A percentile compares a stretch with the other conserved stretches of the same genome.
These are phyloP conservation scores for Pseudofabraea citricarpa DNA, from an alignment of 2,329 filamentous ascomycete species.

Conservation along the genomic window DNA sequence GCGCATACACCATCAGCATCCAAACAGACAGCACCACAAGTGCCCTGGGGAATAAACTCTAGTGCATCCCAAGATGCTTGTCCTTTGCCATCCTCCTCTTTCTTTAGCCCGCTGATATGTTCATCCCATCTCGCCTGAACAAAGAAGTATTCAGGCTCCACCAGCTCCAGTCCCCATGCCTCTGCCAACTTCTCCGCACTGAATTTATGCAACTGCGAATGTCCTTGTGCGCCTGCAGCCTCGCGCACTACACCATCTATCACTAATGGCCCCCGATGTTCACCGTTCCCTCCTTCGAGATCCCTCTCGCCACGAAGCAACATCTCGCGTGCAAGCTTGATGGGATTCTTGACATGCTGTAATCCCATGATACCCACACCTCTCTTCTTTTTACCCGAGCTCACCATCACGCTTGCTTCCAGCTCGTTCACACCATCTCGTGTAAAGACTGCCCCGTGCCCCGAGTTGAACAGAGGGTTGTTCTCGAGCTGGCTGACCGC, in stretches of 20 bases:
- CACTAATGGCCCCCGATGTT: conserved; percentile 25
- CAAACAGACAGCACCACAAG: conserved; percentile 76
- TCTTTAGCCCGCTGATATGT: conserved; percentile 54
- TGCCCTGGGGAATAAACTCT: conserved; percentile 76
- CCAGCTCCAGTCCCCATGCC: conserved; percentile 65
- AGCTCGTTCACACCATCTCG: conserved; percentile 78
- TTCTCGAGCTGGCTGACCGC: conserved; percentile 75
- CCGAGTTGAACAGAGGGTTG: conserved; percentile 78
- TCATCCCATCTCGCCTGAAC: conserved; percentile 76
- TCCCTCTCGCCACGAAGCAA: conserved; percentile 62
- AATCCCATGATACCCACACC: conserved; percentile 74
- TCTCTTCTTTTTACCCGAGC: conserved; percentile 65
- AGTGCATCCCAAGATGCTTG: conserved; percentile 51
- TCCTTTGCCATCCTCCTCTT: conserved; percentile 38
- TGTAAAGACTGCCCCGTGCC: conserved; percentile 81
- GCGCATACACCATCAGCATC: conserved; percentile 73
- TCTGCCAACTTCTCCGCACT: conserved; percentile 66
- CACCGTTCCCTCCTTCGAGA: conserved; percentile 39
- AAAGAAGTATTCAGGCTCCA: conserved; percentile 67
- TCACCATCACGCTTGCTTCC: conserved; percentile 84
- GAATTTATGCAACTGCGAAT: conserved; percentile 63
- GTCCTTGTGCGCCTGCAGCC: conserved; percentile 49
- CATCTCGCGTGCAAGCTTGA: conserved; percentile 67
- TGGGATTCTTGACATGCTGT: conserved; percentile 71
- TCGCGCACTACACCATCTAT: not conserved